Conservation (phyloP, 305 asterid genomes). For the Monarda citriodora region DNA sequence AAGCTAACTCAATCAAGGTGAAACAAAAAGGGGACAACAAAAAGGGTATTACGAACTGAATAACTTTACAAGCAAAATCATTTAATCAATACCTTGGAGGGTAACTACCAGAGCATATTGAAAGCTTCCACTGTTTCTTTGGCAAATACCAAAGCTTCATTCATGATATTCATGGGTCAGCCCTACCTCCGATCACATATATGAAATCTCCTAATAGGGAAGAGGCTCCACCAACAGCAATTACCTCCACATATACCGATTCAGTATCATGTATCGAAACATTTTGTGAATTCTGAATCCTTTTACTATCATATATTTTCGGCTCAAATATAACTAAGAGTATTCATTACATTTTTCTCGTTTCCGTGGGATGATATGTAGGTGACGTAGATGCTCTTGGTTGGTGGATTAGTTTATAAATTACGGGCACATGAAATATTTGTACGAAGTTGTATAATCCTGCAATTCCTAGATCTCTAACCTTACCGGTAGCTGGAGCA, state of each 20-base stretch:
- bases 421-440: too few species aligned
- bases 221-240: constrained; percentile 49
- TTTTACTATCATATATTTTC: constrained; percentile 57
- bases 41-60: constrained; percentile 10
- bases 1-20: constrained; percentile 8
- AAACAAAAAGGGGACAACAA: constrained; percentile 4
- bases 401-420: too few species aligned
- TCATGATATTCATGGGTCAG: constrained; percentile 84
- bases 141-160: constrained; percentile 81
- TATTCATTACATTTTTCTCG: too few species aligned
- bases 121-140: constrained; percentile 65
- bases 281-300: too few species aligned
- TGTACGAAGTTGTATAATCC: too few species aligned
- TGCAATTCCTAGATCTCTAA: too few species aligned
- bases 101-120: constrained; percentile 66
- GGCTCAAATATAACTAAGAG: too few species aligned
- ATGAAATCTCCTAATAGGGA: constrained; percentile 61
- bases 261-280: constrained; percentile 61
- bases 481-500: too few species aligned
- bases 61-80: constrained; percentile 11
- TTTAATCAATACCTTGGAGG: constrained; percentile 65
- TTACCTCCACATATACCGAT: constrained; percentile 44
- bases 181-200: constrained; percentile 94
- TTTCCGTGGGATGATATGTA: too few species aligned
- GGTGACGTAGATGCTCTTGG: too few species aligned